A percentile compares a stretch with the other conserved stretches of the same genome.
Evolutionary conservation across 179 eudicot species (phyloP).

Genomic region (Spergularia azorica): DNA sequence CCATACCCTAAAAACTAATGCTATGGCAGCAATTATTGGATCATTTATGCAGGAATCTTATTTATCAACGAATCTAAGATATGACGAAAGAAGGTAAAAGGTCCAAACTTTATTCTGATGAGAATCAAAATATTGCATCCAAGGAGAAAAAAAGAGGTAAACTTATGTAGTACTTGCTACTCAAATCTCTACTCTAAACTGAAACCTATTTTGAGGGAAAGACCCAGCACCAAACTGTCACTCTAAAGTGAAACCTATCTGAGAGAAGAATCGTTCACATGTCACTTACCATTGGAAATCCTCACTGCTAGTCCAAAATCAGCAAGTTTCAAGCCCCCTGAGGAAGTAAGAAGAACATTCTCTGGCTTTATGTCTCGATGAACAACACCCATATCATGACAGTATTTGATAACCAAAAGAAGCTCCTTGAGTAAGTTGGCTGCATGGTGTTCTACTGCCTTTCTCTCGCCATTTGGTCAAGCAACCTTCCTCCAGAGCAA

Average conservation of each 20-base stretch:
- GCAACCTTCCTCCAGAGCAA: conserved; percentile 86
- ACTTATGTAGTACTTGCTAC: not conserved
- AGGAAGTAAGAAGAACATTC: conserved; percentile 72
- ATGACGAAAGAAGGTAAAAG: not conserved
- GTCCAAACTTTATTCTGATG: not conserved
- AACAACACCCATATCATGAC: conserved; percentile 98
- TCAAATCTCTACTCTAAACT: not conserved
- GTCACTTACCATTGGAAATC: conserved; percentile 63
- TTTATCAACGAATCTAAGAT: not conserved
- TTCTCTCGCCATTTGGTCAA: conserved; percentile 81
- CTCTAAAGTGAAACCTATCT: not conserved
- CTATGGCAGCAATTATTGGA: not conserved
- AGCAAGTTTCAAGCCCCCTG: conserved; percentile 87
- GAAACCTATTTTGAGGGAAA: not conserved
- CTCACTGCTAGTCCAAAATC: conserved; percentile 93
- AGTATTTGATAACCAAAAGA: conserved; percentile 78
- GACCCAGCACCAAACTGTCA: not conserved
- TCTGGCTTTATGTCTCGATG: conserved; percentile 97
- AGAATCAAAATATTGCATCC: not conserved
- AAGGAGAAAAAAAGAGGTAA: not conserved
- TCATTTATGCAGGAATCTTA: not conserved
- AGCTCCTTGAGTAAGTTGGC: conserved; percentile 81
- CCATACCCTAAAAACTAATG: not conserved
- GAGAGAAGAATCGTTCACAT: conserved; percentile 3
- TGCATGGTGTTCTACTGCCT: conserved; percentile 71